phyloP scores from a whole-genome alignment of 805 yeast genomes.

The Starmerella sirachaensis region DNA sequence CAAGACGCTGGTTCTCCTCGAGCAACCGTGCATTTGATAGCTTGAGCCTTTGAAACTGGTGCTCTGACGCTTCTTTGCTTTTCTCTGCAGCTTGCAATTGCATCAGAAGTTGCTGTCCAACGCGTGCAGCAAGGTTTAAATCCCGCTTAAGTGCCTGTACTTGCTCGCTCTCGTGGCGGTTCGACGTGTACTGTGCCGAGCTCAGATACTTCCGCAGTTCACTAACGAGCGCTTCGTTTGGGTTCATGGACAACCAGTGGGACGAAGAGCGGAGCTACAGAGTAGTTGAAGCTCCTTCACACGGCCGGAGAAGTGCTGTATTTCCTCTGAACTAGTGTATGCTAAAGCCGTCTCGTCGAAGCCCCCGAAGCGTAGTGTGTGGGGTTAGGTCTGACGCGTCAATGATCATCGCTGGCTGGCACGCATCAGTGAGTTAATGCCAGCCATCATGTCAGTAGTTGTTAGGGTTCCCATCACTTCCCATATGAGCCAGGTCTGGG shows the following conservation, averaged over 20 bases:
- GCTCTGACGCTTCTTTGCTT: slow-evolving; percentile 10
- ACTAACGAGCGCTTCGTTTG: slow-evolving; percentile 16
- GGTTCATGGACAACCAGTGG: slow-evolving; percentile 10
- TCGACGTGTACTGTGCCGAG: slow-evolving; percentile 11
- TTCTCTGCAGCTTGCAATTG: slow-evolving; percentile 19
- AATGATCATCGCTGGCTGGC: too few species aligned
- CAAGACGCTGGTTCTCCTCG: slow-evolving; percentile 16
- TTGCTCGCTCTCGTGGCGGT: slow-evolving; percentile 12
- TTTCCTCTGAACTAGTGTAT: neutral
- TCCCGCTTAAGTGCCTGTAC: slow-evolving; percentile 20
- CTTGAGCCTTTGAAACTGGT: slow-evolving; percentile 9
- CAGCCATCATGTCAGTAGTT: too few species aligned
- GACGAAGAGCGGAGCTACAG: neutral
- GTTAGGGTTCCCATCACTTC: too few species aligned
- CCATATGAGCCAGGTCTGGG: too few species aligned
- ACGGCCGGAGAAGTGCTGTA: too few species aligned
- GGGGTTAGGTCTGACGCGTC: too few species aligned
- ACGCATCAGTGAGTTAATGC: too few species aligned
- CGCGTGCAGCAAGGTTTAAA: slow-evolving; percentile 22
- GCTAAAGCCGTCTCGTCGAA: too few species aligned
- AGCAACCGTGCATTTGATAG: slow-evolving; percentile 11
- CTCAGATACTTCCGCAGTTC: slow-evolving; percentile 18
- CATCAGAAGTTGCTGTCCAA: slow-evolving; percentile 20
- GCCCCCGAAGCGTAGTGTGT: too few species aligned
- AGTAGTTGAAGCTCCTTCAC: too few species aligned